A percentile compares a stretch with the other conserved stretches of the same genome.
Evolutionary conservation across 1,284 basidiomycete genomes (phyloP).

Genomic region (Malassezia dermatis): DNA sequence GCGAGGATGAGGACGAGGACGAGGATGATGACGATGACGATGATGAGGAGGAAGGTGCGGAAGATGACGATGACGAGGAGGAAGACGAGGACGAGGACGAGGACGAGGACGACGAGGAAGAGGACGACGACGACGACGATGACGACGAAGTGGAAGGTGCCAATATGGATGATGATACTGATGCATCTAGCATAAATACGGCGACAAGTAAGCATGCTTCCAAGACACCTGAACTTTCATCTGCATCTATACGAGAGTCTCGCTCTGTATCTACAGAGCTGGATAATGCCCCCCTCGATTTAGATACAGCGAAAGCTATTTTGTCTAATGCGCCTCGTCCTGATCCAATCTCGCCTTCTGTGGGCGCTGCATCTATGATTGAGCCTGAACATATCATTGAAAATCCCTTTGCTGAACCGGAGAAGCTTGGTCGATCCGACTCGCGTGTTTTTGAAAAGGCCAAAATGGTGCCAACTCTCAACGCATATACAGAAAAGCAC

Average conservation of each 20-base stretch:
- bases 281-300: slow-evolving; percentile 5
- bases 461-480: neutral
- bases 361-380: slow-evolving; percentile 35
- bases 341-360: slow-evolving; percentile 24
- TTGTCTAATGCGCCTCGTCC: neutral
- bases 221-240: neutral
- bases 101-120: slow-evolving; percentile 6
- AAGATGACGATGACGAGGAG: slow-evolving; percentile 11
- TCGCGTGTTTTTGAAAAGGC: neutral
- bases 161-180: slow-evolving; percentile 51
- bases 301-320: slow-evolving; percentile 5
- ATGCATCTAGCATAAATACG: slow-evolving; percentile 4
- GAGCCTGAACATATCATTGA: slow-evolving; percentile 36
- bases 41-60: slow-evolving; percentile 9
- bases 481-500: neutral
- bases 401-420: slow-evolving; percentile 29
- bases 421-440: neutral
- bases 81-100: slow-evolving; percentile 3
- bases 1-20: slow-evolving; percentile 3
- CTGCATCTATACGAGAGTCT: slow-evolving; percentile 4
- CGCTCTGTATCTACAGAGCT: neutral
- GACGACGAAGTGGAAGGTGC: neutral
- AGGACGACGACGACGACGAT: slow-evolving; percentile 5
- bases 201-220: neutral
- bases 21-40: slow-evolving; percentile 3